Evolutionary conservation across 257 asterid species (phyloP).

Genomic region (Knoxia roxburghii): DNA sequence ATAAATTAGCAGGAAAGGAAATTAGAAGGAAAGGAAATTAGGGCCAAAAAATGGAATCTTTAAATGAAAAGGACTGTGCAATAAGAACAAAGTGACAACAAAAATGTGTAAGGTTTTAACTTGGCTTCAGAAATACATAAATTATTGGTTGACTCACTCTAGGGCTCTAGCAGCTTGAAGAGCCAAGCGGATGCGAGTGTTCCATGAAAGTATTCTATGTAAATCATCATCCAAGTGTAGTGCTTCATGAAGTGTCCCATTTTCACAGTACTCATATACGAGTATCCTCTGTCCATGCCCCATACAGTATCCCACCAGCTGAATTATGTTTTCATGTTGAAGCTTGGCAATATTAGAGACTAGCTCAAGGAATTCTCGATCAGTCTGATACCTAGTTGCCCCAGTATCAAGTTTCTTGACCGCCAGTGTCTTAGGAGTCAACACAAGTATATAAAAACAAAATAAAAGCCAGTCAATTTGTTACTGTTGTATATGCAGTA

Average conservation of each 20-base stretch:
- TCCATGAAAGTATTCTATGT: constrained; percentile 77
- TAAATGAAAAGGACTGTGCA: constrained; percentile 3
- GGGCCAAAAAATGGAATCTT: neutral
- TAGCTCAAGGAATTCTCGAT: constrained; percentile 61
- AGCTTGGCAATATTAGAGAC: constrained; percentile 56
- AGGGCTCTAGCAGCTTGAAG: constrained; percentile 92
- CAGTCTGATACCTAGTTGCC: constrained; percentile 44
- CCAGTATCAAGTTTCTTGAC: constrained; percentile 69
- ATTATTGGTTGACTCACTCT: constrained; percentile 47
- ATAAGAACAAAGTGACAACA: neutral
- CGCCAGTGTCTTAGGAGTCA: constrained; percentile 57
- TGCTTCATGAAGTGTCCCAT: constrained; percentile 79
- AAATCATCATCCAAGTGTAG: constrained; percentile 60
- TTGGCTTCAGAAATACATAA: neutral
- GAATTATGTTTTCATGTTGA: constrained; percentile 53
- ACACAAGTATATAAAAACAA: constrained; percentile 5
- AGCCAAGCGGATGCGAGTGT: constrained; percentile 63
- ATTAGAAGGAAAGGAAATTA: neutral
- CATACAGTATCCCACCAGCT: constrained; percentile 75
- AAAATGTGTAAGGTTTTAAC: neutral
- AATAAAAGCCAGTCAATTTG: neutral
- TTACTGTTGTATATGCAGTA: neutral
- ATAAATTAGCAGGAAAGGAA: neutral
- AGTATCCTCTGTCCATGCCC: constrained; percentile 84
- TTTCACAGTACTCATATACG: constrained; percentile 59